Conservation (phyloP, 2,329 filamentous ascomycete species). For the Aureobasidium musti region DNA sequence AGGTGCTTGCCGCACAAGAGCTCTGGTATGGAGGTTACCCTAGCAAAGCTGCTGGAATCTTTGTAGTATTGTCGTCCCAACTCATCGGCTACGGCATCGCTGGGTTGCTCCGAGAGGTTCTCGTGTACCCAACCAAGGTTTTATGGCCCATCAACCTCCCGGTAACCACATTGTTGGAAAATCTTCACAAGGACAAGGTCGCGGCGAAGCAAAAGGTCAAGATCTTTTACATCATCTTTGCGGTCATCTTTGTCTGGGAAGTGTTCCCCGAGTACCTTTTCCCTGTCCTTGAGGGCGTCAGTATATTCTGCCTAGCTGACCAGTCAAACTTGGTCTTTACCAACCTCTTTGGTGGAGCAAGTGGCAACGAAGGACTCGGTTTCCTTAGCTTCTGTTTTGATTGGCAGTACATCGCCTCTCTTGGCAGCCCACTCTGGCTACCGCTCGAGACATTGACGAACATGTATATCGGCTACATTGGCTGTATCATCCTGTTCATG, state of each 20-base stretch:
- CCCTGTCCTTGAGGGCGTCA: conserved; percentile 47
- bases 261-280: conserved; percentile 53
- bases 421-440: conserved; percentile 43
- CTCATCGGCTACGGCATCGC: conserved; percentile 54
- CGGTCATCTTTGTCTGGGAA: conserved; percentile 51
- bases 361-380: conserved; percentile 51
- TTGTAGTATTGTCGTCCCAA: conserved; percentile 53
- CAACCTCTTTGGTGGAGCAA: conserved; percentile 55
- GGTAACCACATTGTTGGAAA: conserved; percentile 45
- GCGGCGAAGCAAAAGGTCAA: conserved; percentile 47
- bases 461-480: conserved; percentile 44
- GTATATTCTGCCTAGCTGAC: conserved; percentile 52
- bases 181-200: conserved; percentile 44
- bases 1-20: conserved; percentile 50
- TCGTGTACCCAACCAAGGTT: conserved; percentile 55
- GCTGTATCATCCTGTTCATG: conserved; percentile 45
- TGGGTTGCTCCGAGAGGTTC: conserved; percentile 50
- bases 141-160: conserved; percentile 49
- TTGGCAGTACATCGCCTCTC: conserved; percentile 49
- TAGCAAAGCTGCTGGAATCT: conserved; percentile 46
- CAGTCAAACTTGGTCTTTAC: conserved; percentile 50
- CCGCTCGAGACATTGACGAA: conserved; percentile 47
- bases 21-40: conserved; percentile 51
- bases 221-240: conserved; percentile 48
- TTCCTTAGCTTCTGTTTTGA: conserved; percentile 49